Percentiles rank a stretch among this genome's conserved stretches.
phyloP scores from a whole-genome alignment of 2,329 filamentous ascomycete genomes.

The Orbilia oligospora region DNA sequence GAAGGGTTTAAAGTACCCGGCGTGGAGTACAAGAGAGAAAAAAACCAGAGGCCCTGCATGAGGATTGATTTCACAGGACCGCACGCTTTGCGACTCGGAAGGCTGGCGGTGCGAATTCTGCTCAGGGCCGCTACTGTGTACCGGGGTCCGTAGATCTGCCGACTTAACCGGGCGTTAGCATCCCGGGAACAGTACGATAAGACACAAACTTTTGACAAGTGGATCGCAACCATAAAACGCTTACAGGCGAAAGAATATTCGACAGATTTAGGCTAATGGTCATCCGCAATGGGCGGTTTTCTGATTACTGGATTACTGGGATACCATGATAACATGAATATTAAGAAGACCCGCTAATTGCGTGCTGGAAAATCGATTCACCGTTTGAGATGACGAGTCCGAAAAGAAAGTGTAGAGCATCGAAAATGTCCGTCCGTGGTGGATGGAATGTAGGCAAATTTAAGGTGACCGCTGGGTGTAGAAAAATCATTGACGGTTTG shows the following conservation, averaged over 20 bases:
- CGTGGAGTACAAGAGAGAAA: slow-evolving; percentile 26
- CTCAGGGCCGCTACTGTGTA: slow-evolving; percentile 22
- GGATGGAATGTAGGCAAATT: not conserved
- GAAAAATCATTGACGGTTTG: slow-evolving; percentile 14
- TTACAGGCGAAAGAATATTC: slow-evolving; percentile 58
- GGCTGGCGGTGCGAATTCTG: slow-evolving; percentile 28
- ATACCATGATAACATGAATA: slow-evolving; percentile 30
- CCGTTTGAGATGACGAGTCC: slow-evolving; percentile 16
- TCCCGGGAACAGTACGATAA: slow-evolving; percentile 15
- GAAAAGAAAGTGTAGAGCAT: not conserved
- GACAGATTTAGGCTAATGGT: slow-evolving; percentile 55
- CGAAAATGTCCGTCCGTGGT: slow-evolving; percentile 32
- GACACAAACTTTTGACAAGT: slow-evolving; percentile 33
- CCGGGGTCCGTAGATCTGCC: slow-evolving; percentile 21
- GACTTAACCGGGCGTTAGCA: slow-evolving; percentile 16
- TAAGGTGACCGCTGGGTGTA: slow-evolving; percentile 10
- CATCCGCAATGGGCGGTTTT: slow-evolving; percentile 37
- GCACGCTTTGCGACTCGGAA: slow-evolving; percentile 38
- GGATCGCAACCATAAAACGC: slow-evolving; percentile 44
- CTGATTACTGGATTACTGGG: slow-evolving; percentile 51
- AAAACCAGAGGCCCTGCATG: slow-evolving; percentile 54
- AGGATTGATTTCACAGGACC: slow-evolving; percentile 28
- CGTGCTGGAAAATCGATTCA: slow-evolving; percentile 44
- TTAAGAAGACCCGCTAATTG: slow-evolving; percentile 37
- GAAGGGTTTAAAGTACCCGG: slow-evolving; percentile 33